Conservation (phyloP, 768 basidiomycete genomes). For the Rhodotorula babjevae region DNA sequence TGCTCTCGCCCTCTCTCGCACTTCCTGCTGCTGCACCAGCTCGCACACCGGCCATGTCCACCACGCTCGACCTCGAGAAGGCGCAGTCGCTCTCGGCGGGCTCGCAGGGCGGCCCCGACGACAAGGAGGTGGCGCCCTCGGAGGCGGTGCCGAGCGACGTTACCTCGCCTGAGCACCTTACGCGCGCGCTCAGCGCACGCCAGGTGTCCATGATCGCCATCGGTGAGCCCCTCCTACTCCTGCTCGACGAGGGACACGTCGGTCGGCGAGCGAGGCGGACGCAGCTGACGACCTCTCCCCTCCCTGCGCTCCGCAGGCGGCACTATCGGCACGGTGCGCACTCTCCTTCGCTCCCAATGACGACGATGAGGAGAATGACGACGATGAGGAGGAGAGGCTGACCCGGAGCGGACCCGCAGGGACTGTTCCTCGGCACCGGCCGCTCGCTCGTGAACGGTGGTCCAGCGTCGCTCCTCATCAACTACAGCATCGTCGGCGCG, state of each 20-base stretch:
- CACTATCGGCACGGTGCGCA: conserved; percentile 26
- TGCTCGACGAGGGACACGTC: no score
- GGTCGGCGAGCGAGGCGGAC: no score
- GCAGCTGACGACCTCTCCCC: no score
- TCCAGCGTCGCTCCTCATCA: conserved; percentile 21
- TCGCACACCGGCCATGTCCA: neutral
- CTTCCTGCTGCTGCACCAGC: no score
- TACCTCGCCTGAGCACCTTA: neutral
- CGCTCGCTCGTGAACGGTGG: conserved; percentile 9
- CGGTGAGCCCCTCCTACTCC: conserved; percentile 4
- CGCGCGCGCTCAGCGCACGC: conserved; percentile 2
- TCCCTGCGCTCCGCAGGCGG: conserved; percentile 14
- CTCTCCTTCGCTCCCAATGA: neutral
- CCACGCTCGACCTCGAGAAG: neutral
- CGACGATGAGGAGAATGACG: neutral
- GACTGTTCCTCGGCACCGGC: conserved; percentile 24
- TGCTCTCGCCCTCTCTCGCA: no score
- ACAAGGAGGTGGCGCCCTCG: neutral
- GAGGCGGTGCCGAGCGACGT: neutral
- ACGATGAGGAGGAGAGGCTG: no score
- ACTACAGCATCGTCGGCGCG: conserved; percentile 29
- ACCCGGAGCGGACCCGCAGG: neutral
- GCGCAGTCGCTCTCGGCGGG: neutral
- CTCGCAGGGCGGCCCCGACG: no score
- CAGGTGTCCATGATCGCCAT: conserved; percentile 38